Percentiles rank a stretch among this genome's conserved stretches.
Conservation (phyloP, 2,329 filamentous ascomycete genomes). For the Exophiala phaeomuriformis region DNA sequence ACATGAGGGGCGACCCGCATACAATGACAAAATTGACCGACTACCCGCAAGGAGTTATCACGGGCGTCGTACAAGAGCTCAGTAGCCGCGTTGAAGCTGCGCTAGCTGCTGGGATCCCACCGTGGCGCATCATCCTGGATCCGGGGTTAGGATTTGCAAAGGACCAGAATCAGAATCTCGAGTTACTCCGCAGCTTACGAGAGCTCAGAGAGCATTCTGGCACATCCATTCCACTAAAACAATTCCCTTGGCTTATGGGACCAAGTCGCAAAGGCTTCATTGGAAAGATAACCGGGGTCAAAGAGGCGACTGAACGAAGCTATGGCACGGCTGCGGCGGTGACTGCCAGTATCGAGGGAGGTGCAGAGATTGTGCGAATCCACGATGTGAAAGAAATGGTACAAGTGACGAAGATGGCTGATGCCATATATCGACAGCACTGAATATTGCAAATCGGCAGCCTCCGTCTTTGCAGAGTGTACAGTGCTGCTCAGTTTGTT, state of each 20-base stretch:
- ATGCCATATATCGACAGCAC: slow-evolving; percentile 70
- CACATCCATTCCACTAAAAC: slow-evolving; percentile 54
- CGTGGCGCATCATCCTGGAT: slow-evolving; percentile 93
- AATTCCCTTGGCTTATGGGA: slow-evolving; percentile 81
- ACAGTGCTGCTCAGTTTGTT: too few species aligned
- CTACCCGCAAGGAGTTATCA: slow-evolving; percentile 63
- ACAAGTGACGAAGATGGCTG: slow-evolving; percentile 75
- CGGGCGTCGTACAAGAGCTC: slow-evolving; percentile 61
- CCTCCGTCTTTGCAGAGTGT: too few species aligned
- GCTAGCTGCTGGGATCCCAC: slow-evolving; percentile 70
- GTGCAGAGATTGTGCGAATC: slow-evolving; percentile 84
- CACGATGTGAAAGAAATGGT: slow-evolving; percentile 86
- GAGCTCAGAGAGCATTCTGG: slow-evolving; percentile 59
- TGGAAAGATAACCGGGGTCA: slow-evolving; percentile 69
- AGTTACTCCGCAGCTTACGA: slow-evolving; percentile 61
- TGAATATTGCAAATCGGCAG: neutral
- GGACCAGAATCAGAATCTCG: slow-evolving; percentile 68
- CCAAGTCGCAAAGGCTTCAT: slow-evolving; percentile 86
- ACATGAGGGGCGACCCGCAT: slow-evolving; percentile 80
- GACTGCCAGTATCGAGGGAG: slow-evolving; percentile 73
- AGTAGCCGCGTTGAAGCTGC: slow-evolving; percentile 63
- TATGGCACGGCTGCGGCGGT: slow-evolving; percentile 89
- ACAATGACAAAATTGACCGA: slow-evolving; percentile 67
- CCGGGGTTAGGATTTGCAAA: slow-evolving; percentile 95
- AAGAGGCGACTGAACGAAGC: slow-evolving; percentile 59